A percentile compares a stretch with the other conserved stretches of the same genome.
These are phyloP conservation scores for Talaromyces sp. DNA, from an alignment of 2,329 filamentous ascomycete species.

Conservation along the genomic window DNA sequence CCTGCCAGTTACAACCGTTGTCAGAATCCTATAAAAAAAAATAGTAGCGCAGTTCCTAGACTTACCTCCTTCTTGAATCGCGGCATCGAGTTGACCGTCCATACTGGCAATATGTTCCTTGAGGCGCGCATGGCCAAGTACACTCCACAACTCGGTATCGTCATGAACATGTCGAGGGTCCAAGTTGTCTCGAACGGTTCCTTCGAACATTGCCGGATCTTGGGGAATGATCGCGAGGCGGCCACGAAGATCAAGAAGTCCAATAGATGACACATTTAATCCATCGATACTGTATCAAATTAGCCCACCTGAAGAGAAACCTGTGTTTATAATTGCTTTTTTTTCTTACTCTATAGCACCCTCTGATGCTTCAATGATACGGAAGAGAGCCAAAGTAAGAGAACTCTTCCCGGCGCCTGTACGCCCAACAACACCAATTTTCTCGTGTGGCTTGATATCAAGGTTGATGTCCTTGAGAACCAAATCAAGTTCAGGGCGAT, in stretches of 20 bases:
- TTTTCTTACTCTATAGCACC: conserved; percentile 62
- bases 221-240: conserved; percentile 96
- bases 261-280: conserved; percentile 85
- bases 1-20: conserved; percentile 47
- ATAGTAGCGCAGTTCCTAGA: conserved; percentile 20
- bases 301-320: conserved; percentile 9
- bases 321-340: background rate
- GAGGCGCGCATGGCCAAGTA: conserved; percentile 86
- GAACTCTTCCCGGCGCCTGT: conserved; percentile 96
- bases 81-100: conserved; percentile 84
- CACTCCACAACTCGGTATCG: conserved; percentile 95
- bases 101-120: conserved; percentile 85
- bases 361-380: conserved; percentile 82
- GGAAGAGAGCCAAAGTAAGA: conserved; percentile 85
- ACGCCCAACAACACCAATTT: conserved; percentile 94
- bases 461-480: conserved; percentile 91
- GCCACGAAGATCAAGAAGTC: conserved; percentile 79
- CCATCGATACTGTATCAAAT: conserved; percentile 66
- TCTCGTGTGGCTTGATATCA: conserved; percentile 92
- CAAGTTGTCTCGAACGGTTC: conserved; percentile 87
- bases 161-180: conserved; percentile 93
- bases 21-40: background rate
- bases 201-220: conserved; percentile 93
- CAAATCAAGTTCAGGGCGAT: conserved; percentile 82
- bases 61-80: conserved; percentile 89